Base-by-base conservation (phyloP, 345 rosid species). In the Firmiana major region DNA sequence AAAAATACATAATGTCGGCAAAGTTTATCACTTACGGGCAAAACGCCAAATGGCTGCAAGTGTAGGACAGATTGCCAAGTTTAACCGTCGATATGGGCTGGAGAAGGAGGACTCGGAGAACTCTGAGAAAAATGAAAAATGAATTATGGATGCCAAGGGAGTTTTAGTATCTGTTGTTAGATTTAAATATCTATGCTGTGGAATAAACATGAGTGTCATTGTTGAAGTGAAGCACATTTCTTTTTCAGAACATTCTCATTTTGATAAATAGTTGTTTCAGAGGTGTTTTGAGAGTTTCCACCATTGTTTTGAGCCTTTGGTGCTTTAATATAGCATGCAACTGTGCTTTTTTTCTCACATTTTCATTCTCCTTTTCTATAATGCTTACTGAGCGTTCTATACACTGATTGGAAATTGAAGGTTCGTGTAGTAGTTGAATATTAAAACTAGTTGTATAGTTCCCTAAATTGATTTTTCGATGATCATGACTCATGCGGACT, bases 1-100 rank as follows among this genome's bases (percentile, higher is more conserved):
- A 57, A 86, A 88, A 78, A 89, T 94, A 80, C 95, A 93, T 75
- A 84, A 89, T 75, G 93, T 82, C 45, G 98, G 94, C 42, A 89
- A 87, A 87, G 97, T 93, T 34, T 91, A 88, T 82, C 95, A 93
- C 82, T 89, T 93, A 79, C 87, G 95, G 71, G 95, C 97, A 54
- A 93, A 77, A 82, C 93, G 94, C 80, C 97, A 94, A 76, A 82
- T 91, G 97, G 97, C 94, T 77, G 89, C 88, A 73, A 91, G 91
- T 73, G 75, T 90, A 36, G 97, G 98, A 58, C 97, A 94, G 83
- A 80, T 93, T 80, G 94, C 96, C 54, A 93, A 87, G 88, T 94
- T 88, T 77, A 90, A 82, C 75, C 93, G 90, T 26, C 89, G 92
- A 26, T 93, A 90, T 24, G 93, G 87, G 76, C 89, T 84, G 83